Conservation (phyloP, 2,329 filamentous ascomycete genomes). For the Paramyrothecium sp. region DNA sequence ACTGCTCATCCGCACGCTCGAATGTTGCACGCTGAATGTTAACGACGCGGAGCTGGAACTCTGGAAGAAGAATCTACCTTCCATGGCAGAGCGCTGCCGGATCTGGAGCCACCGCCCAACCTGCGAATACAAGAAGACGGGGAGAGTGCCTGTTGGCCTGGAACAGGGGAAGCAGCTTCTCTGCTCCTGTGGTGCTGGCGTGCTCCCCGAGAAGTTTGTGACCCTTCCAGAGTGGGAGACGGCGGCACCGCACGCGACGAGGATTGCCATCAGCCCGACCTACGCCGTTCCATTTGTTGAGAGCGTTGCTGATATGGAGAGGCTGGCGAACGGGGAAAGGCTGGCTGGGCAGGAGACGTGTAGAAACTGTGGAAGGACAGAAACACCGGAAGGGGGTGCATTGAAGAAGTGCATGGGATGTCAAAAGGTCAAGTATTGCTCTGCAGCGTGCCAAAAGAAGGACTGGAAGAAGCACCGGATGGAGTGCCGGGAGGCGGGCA, state of each 20-base stretch:
- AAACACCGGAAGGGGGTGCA: slow-evolving; percentile 21
- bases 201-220: slow-evolving; percentile 37
- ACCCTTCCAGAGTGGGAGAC: slow-evolving; percentile 40
- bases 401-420: slow-evolving; percentile 47
- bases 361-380: slow-evolving; percentile 32
- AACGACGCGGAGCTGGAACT: slow-evolving; percentile 57
- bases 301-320: slow-evolving; percentile 28
- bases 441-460: slow-evolving; percentile 48
- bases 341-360: slow-evolving; percentile 24
- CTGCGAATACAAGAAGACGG: slow-evolving; percentile 42
- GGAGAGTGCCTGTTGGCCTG: slow-evolving; percentile 36
- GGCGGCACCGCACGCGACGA: slow-evolving; percentile 42
- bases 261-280: slow-evolving; percentile 56
- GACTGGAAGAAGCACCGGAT: slow-evolving; percentile 53
- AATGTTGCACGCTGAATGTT: slow-evolving; percentile 38
- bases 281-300: slow-evolving; percentile 46
- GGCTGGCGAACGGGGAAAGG: slow-evolving; percentile 5
- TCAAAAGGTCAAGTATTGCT: slow-evolving; percentile 47
- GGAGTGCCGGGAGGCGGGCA: slow-evolving; percentile 30
- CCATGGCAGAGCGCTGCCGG: slow-evolving; percentile 46
- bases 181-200: slow-evolving; percentile 44
- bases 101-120: slow-evolving; percentile 39
- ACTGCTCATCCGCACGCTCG: slow-evolving; percentile 30
- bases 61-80: slow-evolving; percentile 45
- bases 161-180: slow-evolving; percentile 34